Evolutionary conservation across 2,329 filamentous ascomycete species (phyloP), one percentile per base, ranked within the genome.

Genomic region (Cladosporium austrohemisphaericum): DNA sequence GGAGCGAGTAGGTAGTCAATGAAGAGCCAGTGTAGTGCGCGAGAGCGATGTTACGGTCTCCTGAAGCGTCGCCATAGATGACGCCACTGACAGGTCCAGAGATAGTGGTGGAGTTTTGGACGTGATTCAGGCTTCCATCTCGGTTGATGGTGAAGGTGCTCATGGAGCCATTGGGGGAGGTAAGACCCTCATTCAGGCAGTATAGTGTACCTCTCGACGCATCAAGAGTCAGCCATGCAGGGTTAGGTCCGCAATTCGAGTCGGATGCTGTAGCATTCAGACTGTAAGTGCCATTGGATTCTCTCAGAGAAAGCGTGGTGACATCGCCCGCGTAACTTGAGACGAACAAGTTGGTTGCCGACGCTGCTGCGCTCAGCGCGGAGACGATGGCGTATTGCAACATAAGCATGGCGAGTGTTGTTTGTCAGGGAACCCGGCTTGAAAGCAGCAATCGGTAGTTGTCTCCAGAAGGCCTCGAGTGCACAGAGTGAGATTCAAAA

Each of bases 221-320:
- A 60, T 81, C 76, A 16, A 81, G 70, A 16, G 78, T 77, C 50
- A 85, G 67, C 81, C 82, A 86, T 9, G 79, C 77, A 4, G 82
- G 77, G 52, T 74, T 76, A 2, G 69, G 65, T 8, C 71, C 76
- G 64, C 81, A 84, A 26, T 68, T 67, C 4, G 67, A 69, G 44
- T 68, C 70, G 18, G 70, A 71, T 44, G 71, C 71, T 14, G 76
- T 64, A 16, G 65, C 60, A 56, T 69, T 64, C 52, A 83, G 71
- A 49, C 59, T 59, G 53, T 67, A 66, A n/a, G 48, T 55, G 26
- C 59, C 61, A 29, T 61, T 53, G 43, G 31, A 52, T 16, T 62
- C 59, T 13, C 55, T 62, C 32, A 72, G 58, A 2, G 63, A 61
- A 49, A 76, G 60, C 1, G 68, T 70, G 7, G 68, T 66, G 38